Base-by-base conservation (phyloP, 345 rosid species). In the Physaria fendleri region DNA sequence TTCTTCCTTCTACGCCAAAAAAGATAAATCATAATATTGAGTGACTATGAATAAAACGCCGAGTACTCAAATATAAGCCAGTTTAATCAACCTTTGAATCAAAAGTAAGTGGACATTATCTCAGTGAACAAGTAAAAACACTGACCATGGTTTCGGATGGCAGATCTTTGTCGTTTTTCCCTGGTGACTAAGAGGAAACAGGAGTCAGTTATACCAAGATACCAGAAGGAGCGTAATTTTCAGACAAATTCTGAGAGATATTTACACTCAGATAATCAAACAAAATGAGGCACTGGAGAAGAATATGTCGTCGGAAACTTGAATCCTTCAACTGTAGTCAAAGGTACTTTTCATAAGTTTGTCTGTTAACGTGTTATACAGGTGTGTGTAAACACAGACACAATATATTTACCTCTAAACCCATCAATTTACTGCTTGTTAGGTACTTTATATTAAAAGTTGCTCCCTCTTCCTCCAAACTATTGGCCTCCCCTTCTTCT, bases 381-480 rank as follows among this genome's bases (percentile, higher is more conserved):
- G 5, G 22, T 14, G 12, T 23, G 44, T 23, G 34, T 15, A 12
- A 32, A 25, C 12, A 7, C 20, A 27, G 34, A 55, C 46, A 27
- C 68, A 62, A 32, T 22, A 18, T 56, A 49, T 49, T 64, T 74
- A 83, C 99, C 88, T 93, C 99, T 81, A 93, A 81, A 48, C 97
- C 94, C 99, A 93, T 93, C 38, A 93, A 56, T 78, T 89, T 93
- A 76, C 97, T 89, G 80, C 99, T 93, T 20, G 99, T 93, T 48
- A 89, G 84, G 79, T 93, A 93, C 53, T 93, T 93, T 75, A 89
- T 93, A 76, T 82, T 85, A 53, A 85, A 93, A 48, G 85, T 79
- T 65, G 97, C 87, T 27, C 92, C 91, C 71, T 87, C 97, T 72
- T 87, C 97, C 86, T 89, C 97, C 82, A 93, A 78, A 70, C 77